Conservation (phyloP, 208 protist species). For the Trypanosoma congolense region DNA sequence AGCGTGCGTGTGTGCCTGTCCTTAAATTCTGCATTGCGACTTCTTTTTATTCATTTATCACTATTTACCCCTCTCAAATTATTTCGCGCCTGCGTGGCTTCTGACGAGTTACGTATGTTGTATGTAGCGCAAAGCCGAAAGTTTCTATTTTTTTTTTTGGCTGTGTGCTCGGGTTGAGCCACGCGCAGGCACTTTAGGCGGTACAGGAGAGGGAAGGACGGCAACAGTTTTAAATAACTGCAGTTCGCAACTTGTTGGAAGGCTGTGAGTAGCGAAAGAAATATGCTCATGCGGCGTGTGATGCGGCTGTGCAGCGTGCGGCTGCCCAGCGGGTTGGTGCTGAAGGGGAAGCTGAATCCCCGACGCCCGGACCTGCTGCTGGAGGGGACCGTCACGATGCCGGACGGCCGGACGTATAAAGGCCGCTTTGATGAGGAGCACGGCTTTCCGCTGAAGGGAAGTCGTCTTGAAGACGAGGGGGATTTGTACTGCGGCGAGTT, state of each 20-base stretch:
- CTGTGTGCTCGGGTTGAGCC: too few species aligned
- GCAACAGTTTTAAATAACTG: too few species aligned
- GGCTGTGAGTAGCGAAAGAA: background rate
- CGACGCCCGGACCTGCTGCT: conserved; percentile 36
- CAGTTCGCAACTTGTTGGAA: background rate
- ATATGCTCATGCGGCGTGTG: conserved; percentile 21
- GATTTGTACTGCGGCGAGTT: conserved; percentile 84
- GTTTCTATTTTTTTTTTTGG: too few species aligned
- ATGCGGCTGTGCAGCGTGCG: conserved; percentile 31
- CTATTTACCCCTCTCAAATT: too few species aligned
- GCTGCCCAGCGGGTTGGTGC: conserved; percentile 61
- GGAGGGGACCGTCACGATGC: conserved; percentile 54
- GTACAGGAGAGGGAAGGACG: too few species aligned
- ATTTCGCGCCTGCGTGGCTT: too few species aligned
- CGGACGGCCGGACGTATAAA: conserved; percentile 76
- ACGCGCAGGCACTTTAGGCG: too few species aligned
- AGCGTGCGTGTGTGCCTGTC: too few species aligned
- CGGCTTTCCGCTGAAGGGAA: conserved; percentile 68
- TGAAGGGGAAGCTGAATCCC: conserved; percentile 69
- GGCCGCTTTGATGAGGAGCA: conserved; percentile 53
- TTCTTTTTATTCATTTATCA: too few species aligned
- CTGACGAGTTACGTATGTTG: too few species aligned
- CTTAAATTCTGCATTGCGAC: too few species aligned
- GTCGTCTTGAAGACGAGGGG: conserved; percentile 85
- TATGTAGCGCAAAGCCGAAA: too few species aligned